Conservation (phyloP, 768 basidiomycete genomes). For the Auricularia auricula-judae region DNA sequence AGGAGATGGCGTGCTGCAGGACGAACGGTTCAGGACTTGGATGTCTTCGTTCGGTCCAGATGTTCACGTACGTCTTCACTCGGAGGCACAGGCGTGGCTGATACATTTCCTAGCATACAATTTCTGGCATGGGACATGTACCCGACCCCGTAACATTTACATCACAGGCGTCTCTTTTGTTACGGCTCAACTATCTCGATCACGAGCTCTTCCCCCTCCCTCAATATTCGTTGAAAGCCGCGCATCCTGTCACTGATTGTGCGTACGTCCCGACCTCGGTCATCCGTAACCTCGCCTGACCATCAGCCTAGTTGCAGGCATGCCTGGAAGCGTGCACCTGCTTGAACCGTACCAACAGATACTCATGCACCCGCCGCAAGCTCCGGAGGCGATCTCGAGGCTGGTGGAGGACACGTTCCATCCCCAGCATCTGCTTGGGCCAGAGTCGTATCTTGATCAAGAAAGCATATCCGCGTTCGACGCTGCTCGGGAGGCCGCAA, state of each 20-base stretch:
- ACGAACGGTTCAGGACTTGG: slow-evolving; percentile 58
- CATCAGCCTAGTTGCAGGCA: slow-evolving; percentile 21
- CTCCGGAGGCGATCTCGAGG: slow-evolving; percentile 26
- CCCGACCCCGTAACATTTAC: slow-evolving; percentile 65
- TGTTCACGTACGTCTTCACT: slow-evolving; percentile 40
- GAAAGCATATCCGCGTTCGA: slow-evolving; percentile 9
- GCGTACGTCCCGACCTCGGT: neutral
- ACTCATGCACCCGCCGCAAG: slow-evolving; percentile 34
- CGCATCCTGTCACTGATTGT: slow-evolving; percentile 26
- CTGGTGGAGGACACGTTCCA: slow-evolving; percentile 18
- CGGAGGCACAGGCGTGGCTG: neutral
- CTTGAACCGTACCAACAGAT: slow-evolving; percentile 33
- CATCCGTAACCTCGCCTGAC: neutral
- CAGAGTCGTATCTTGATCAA: neutral
- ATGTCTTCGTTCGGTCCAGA: slow-evolving; percentile 54
- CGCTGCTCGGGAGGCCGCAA: slow-evolving; percentile 4
- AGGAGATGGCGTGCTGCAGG: slow-evolving; percentile 58
- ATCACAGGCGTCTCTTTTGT: slow-evolving; percentile 58
- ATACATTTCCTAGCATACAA: slow-evolving; percentile 45
- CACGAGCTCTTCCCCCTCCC: slow-evolving; percentile 61
- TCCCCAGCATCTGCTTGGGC: slow-evolving; percentile 10
- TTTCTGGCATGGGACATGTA: slow-evolving; percentile 53
- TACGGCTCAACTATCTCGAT: slow-evolving; percentile 64
- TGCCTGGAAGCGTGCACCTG: slow-evolving; percentile 35
- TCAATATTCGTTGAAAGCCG: slow-evolving; percentile 33